Conservation (phyloP, 768 basidiomycete species). For the Russula foetens region DNA sequence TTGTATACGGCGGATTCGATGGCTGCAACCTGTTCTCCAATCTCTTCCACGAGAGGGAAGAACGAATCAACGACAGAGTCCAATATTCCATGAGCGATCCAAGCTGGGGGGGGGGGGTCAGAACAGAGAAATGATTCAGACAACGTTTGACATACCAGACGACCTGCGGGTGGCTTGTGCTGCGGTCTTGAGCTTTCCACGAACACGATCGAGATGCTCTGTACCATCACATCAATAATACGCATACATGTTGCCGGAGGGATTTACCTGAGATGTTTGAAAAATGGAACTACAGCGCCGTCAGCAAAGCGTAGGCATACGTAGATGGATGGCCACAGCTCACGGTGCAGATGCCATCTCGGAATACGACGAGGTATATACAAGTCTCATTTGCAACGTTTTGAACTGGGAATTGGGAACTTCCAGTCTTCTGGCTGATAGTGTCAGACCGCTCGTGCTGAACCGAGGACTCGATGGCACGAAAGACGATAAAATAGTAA, state of each 20-base stretch:
- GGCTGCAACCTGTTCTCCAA: slow-evolving; percentile 42
- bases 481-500: slow-evolving; percentile 87
- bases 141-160: slow-evolving; percentile 44
- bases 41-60: slow-evolving; percentile 74
- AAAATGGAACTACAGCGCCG: slow-evolving; percentile 70
- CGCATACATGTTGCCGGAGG: not conserved
- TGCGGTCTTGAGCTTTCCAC: slow-evolving; percentile 56
- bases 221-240: slow-evolving; percentile 2
- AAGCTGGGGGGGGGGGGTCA: slow-evolving; percentile 43
- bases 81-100: slow-evolving; percentile 88
- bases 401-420: slow-evolving; percentile 25
- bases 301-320: not conserved
- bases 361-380: slow-evolving; percentile 85
- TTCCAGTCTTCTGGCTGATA: slow-evolving; percentile 23
- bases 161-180: slow-evolving; percentile 60
- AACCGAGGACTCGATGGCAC: slow-evolving; percentile 60
- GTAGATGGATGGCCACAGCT: slow-evolving; percentile 23
- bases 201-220: slow-evolving; percentile 75
- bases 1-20: slow-evolving; percentile 61
- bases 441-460: slow-evolving; percentile 33
- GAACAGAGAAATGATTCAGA: not conserved
- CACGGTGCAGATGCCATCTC: slow-evolving; percentile 77
- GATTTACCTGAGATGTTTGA: slow-evolving; percentile 62
- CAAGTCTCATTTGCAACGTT: slow-evolving; percentile 64
- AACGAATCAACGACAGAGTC: slow-evolving; percentile 94